A percentile compares a stretch with the other conserved stretches of the same genome.
Conservation (phyloP, 305 asterid genomes). For the Fraxinus albicans region DNA sequence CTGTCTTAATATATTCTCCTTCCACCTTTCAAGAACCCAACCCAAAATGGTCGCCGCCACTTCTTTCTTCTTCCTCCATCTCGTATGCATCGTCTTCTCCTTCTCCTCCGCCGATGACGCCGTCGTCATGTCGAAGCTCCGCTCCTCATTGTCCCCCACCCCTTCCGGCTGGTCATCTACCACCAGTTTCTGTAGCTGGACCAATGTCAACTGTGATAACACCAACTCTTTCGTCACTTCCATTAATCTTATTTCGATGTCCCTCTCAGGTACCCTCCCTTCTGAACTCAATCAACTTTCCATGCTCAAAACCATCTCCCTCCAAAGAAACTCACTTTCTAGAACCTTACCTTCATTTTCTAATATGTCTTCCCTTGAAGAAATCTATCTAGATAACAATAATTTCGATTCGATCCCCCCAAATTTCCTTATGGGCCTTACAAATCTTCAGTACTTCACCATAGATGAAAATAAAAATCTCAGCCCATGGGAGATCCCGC, state of each 20-base stretch:
- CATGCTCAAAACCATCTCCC: slow-evolving; percentile 45
- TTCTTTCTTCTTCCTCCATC: slow-evolving; percentile 19
- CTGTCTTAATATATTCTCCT: background rate
- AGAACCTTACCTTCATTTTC: slow-evolving; percentile 78
- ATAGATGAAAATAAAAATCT: slow-evolving; percentile 46
- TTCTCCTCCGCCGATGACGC: slow-evolving; percentile 66
- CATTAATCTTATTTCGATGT: slow-evolving; percentile 46
- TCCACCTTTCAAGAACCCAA: background rate
- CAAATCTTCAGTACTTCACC: slow-evolving; percentile 46
- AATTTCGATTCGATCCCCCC: slow-evolving; percentile 48
- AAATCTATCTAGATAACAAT: slow-evolving; percentile 52
- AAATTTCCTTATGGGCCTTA: slow-evolving; percentile 60
- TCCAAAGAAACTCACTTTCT: slow-evolving; percentile 59
- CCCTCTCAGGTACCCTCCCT: slow-evolving; percentile 67
- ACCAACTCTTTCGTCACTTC: slow-evolving; percentile 42
- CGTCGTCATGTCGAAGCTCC: slow-evolving; percentile 53
- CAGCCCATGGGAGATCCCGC: slow-evolving; percentile 63
- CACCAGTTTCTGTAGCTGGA: slow-evolving; percentile 60
- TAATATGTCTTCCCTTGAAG: slow-evolving; percentile 55
- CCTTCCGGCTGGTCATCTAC: slow-evolving; percentile 70
- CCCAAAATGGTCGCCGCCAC: slow-evolving; percentile 32
- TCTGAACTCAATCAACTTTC: slow-evolving; percentile 54
- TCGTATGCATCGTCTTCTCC: slow-evolving; percentile 31
- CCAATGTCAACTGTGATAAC: slow-evolving; percentile 51
- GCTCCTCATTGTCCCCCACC: slow-evolving; percentile 49